These are phyloP conservation scores for Phytophthora hybrid DNA, from an alignment of 352 stramenopile species.

Conservation along the genomic window DNA sequence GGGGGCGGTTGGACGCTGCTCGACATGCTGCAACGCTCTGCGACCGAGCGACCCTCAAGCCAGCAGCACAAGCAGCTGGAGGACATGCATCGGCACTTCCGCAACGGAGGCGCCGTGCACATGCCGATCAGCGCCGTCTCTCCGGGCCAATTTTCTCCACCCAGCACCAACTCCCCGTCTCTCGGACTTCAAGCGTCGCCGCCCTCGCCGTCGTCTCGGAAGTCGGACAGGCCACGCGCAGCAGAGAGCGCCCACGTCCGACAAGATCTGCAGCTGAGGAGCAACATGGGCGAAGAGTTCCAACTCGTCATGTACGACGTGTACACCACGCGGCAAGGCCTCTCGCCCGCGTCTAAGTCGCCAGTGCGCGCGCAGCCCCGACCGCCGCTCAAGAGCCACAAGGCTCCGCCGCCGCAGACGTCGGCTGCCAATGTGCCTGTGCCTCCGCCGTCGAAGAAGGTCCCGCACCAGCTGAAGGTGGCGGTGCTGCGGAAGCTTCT, in stretches of 20 bases:
- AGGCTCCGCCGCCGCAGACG: not conserved
- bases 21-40: constrained; percentile 33
- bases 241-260: constrained; percentile 24
- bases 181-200: constrained; percentile 12
- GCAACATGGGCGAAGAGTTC: constrained; percentile 63
- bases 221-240: not conserved
- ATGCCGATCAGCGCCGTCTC: constrained; percentile 40
- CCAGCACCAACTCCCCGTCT: constrained; percentile 7
- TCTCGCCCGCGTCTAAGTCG: constrained; percentile 13
- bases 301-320: constrained; percentile 71
- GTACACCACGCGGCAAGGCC: constrained; percentile 43
- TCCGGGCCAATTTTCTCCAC: constrained; percentile 2
- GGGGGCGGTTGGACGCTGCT: constrained; percentile 20
- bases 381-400: constrained; percentile 2
- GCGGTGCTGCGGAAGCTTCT: constrained; percentile 61
- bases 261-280: constrained; percentile 44
- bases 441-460: constrained; percentile 45
- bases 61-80: constrained; percentile 55
- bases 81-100: constrained; percentile 65
- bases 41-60: constrained; percentile 14
- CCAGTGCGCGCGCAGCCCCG: not conserved
- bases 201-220: constrained; percentile 1
- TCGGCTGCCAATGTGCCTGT: constrained; percentile 3
- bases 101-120: constrained; percentile 62
- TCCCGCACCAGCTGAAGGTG: constrained; percentile 64